A percentile compares a stretch with the other conserved stretches of the same genome.
Evolutionary conservation across 805 yeast species (phyloP).

Genomic region (Saccharomycopsis olivae): DNA sequence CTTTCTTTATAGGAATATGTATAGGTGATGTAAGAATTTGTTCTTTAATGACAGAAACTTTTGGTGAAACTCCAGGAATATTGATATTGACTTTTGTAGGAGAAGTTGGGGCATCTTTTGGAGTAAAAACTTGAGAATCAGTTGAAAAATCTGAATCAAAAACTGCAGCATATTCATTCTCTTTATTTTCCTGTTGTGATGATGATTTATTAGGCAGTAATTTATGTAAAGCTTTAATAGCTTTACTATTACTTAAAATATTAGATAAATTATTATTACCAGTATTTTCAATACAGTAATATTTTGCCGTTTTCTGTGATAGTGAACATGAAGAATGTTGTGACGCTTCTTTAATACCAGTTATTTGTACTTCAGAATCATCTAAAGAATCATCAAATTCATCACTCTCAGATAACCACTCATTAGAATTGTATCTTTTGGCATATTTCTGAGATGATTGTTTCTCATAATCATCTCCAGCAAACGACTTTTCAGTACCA

Average conservation of each 20-base stretch:
- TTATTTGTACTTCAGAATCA: neutral
- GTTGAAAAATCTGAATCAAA: no score
- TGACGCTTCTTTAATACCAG: neutral
- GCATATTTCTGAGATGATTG: neutral
- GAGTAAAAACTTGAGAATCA: no score
- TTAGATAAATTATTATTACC: neutral
- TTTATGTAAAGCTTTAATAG: neutral
- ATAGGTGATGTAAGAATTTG: no score
- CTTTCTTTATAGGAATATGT: neutral
- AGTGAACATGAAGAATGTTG: neutral
- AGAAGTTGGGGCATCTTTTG: no score
- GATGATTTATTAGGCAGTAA: neutral
- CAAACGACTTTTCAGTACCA: neutral
- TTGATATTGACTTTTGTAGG: no score
- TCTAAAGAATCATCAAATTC: slow-evolving; percentile 8
- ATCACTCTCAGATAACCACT: neutral
- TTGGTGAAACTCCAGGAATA: no score
- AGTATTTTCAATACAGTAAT: no score
- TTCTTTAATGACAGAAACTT: no score
- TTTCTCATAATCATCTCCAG: neutral
- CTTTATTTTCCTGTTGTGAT: neutral
- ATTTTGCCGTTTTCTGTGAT: neutral
- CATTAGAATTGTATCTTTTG: neutral
- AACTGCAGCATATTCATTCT: no score
- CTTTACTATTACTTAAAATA: neutral